Conservation (phyloP, 2,329 filamentous ascomycete genomes). For the Daldinia eschscholtzii region DNA sequence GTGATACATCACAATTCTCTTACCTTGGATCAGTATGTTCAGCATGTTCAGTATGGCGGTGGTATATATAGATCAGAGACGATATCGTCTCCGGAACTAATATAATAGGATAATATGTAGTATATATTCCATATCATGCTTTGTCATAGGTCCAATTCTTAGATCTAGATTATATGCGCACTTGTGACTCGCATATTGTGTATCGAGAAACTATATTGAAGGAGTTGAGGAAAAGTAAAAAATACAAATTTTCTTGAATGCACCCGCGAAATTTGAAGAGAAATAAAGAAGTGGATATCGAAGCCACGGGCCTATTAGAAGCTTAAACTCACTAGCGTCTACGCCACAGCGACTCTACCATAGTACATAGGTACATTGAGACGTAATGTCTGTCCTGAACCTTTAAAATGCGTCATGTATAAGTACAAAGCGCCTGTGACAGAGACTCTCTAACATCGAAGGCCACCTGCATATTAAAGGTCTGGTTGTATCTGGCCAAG, state of each 20-base stretch:
- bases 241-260: conserved; percentile 1
- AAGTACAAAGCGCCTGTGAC: conserved; percentile 17
- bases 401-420: conserved; percentile 25
- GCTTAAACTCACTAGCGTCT: background rate
- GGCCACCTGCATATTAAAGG: background rate
- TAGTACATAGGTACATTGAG: background rate
- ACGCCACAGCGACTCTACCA: background rate
- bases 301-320: background rate
- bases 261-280: background rate
- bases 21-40: conserved; percentile 22
- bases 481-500: conserved; percentile 22
- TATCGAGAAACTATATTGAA: background rate
- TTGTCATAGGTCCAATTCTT: background rate
- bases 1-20: conserved; percentile 10
- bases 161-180: background rate
- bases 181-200: conserved; percentile 1
- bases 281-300: background rate
- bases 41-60: background rate
- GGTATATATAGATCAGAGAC: background rate
- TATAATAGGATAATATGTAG: background rate
- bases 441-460: background rate
- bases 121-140: background rate
- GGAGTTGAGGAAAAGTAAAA: background rate
- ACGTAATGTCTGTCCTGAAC: conserved; percentile 5
- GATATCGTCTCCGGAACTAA: background rate